Conservation (phyloP, 1,139 yeast genomes). For the Taiozyma sp. region DNA sequence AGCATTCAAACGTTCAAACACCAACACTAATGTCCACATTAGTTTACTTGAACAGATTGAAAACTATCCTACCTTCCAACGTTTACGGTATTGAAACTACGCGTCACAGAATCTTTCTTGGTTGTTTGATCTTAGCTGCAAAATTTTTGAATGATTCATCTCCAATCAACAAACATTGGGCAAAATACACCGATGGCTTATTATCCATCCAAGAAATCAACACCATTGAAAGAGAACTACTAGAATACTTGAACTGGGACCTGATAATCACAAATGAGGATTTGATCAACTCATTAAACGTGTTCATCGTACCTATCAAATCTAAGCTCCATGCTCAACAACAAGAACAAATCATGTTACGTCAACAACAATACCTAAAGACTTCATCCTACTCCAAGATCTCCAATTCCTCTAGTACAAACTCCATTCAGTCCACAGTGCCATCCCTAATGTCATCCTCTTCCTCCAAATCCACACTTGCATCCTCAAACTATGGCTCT, state of each 20-base stretch:
- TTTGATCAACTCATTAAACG: conserved; percentile 60
- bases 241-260: conserved; percentile 81
- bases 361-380: conserved; percentile 16
- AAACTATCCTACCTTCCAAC: conserved; percentile 75
- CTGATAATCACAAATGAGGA: conserved; percentile 65
- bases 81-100: conserved; percentile 94
- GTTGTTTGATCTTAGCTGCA: conserved; percentile 83
- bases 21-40: conserved; percentile 92
- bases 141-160: conserved; percentile 89
- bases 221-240: conserved; percentile 84
- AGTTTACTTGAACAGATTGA: conserved; percentile 72
- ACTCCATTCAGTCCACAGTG: conserved; percentile 18
- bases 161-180: conserved; percentile 96
- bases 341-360: conserved; percentile 15
- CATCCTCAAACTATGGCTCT: conserved; percentile 11
- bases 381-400: conserved; percentile 14
- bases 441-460: conserved; percentile 27
- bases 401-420: conserved; percentile 6
- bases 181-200: conserved; percentile 81
- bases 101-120: conserved; percentile 85
- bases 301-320: conserved; percentile 73
- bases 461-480: conserved; percentile 24
- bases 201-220: conserved; percentile 75
- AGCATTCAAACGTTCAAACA: conserved; percentile 86
- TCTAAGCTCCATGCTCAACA: conserved; percentile 25